Percentiles rank a stretch among this genome's conserved stretches.
phyloP scores from a whole-genome alignment of 2,329 filamentous ascomycete genomes.

The Diaporthe sp. region DNA sequence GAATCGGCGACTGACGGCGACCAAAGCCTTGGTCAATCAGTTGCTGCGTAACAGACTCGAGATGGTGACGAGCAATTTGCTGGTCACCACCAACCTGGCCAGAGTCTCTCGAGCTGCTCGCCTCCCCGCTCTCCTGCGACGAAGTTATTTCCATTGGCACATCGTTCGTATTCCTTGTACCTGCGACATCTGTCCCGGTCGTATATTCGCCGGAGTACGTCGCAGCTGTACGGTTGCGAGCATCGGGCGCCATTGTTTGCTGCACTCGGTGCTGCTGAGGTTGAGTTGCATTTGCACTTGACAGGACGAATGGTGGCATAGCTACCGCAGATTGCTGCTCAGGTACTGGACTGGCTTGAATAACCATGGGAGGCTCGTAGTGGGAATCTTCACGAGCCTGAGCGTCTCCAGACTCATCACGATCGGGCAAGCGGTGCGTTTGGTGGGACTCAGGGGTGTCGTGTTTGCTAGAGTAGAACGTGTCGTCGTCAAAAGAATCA shows the following conservation, averaged over 20 bases:
- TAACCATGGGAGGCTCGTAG: slow-evolving; percentile 52
- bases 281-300: slow-evolving; percentile 36
- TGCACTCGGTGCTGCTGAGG: slow-evolving; percentile 28
- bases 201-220: neutral
- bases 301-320: slow-evolving; percentile 33
- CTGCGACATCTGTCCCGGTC: neutral
- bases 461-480: slow-evolving; percentile 95
- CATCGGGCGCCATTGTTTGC: slow-evolving; percentile 16
- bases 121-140: slow-evolving; percentile 57
- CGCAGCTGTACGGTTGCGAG: neutral
- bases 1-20: slow-evolving; percentile 70
- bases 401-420: slow-evolving; percentile 53
- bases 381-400: slow-evolving; percentile 55
- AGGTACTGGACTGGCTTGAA: slow-evolving; percentile 44
- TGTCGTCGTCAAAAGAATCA: slow-evolving; percentile 93
- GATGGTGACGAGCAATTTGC: slow-evolving; percentile 42
- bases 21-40: slow-evolving; percentile 56
- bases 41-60: slow-evolving; percentile 53
- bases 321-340: slow-evolving; percentile 37
- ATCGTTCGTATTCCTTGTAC: slow-evolving; percentile 44
- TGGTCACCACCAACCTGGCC: slow-evolving; percentile 54
- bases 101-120: slow-evolving; percentile 59
- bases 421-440: slow-evolving; percentile 61
- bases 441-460: slow-evolving; percentile 76
- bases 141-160: slow-evolving; percentile 47